Conservation (phyloP, 306 rosid species). For the Fagus crenata region DNA sequence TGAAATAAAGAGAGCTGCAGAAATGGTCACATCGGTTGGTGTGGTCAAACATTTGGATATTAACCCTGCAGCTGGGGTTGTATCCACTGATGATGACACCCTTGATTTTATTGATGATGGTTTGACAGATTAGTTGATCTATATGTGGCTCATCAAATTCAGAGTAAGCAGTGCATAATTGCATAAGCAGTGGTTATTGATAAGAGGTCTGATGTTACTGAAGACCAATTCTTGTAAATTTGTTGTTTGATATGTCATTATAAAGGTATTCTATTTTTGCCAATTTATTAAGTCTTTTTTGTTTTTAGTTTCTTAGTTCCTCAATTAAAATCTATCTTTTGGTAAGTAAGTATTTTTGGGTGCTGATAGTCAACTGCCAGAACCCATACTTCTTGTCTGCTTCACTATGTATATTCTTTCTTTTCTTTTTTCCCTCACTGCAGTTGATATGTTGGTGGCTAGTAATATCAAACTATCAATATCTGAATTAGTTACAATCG, state of each 20-base stretch:
- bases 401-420: neutral
- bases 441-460: neutral
- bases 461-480: neutral
- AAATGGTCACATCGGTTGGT: constrained; percentile 43
- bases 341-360: neutral
- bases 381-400: neutral
- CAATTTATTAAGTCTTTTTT: neutral
- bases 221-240: neutral
- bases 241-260: neutral
- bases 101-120: constrained; percentile 67
- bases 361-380: neutral
- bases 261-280: neutral
- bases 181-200: neutral
- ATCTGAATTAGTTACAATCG: neutral
- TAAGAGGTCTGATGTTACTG: neutral
- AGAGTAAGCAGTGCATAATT: neutral
- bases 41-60: constrained; percentile 41
- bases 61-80: constrained; percentile 48
- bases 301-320: neutral
- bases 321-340: neutral
- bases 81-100: constrained; percentile 55
- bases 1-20: constrained; percentile 52
- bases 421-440: neutral
- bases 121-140: constrained; percentile 51
- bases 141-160: neutral